These are phyloP conservation scores for Leptoxyphium fumago DNA, from an alignment of 2,329 filamentous ascomycete species.

Conservation along the genomic window DNA sequence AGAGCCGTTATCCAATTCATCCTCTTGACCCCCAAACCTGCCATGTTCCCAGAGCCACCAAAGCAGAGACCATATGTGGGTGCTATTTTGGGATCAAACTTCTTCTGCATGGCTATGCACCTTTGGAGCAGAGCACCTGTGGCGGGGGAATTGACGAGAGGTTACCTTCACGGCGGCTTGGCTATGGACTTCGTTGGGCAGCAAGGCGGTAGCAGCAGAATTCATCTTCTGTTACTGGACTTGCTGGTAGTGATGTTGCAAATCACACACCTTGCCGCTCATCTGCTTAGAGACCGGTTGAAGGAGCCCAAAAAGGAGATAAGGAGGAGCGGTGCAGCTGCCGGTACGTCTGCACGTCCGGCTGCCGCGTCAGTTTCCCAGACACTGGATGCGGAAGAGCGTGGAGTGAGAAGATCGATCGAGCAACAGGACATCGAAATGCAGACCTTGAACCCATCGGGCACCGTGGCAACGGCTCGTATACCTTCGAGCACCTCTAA, in stretches of 20 bases:
- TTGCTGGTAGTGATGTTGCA: slow-evolving; percentile 40
- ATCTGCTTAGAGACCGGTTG: slow-evolving; percentile 36
- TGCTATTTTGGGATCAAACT: slow-evolving; percentile 39
- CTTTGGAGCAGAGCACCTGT: slow-evolving; percentile 24
- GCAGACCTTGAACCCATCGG: slow-evolving; percentile 19
- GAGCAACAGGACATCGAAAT: slow-evolving; percentile 27
- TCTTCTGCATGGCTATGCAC: slow-evolving; percentile 42
- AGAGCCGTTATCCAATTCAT: slow-evolving; percentile 42
- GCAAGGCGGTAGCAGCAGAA: slow-evolving; percentile 39
- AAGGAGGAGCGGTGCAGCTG: slow-evolving; percentile 1
- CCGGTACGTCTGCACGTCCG: slow-evolving; percentile 1
- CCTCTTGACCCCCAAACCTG: slow-evolving; percentile 44
- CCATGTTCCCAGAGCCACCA: slow-evolving; percentile 35
- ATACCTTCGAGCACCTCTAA: slow-evolving; percentile 4
- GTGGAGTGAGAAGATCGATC: slow-evolving; percentile 32
- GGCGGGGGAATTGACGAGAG: slow-evolving; percentile 33
- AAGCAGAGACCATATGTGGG: slow-evolving; percentile 38
- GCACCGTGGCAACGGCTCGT: slow-evolving; percentile 4
- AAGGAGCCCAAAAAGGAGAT: slow-evolving; percentile 20
- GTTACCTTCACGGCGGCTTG: slow-evolving; percentile 46
- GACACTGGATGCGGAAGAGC: slow-evolving; percentile 46
- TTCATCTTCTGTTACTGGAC: slow-evolving; percentile 39
- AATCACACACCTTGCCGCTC: slow-evolving; percentile 40
- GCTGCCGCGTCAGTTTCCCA: slow-evolving; percentile 22
- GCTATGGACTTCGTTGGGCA: slow-evolving; percentile 53